phyloP scores from a whole-genome alignment of 73 alveolate species.

The Paramecium tetraurelia region DNA sequence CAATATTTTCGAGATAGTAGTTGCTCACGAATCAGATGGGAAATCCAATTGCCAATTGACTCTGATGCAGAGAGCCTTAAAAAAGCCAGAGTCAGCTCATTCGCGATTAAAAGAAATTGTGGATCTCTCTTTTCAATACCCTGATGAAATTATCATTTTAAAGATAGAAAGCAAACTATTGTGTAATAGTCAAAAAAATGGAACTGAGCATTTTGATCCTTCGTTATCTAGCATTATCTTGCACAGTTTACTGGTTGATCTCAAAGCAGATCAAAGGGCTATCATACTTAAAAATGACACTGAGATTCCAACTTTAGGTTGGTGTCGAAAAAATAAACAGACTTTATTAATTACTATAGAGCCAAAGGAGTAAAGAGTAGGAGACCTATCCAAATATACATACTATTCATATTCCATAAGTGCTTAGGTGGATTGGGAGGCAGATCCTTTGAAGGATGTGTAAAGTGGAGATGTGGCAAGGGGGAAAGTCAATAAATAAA shows the following conservation, averaged over 20 bases:
- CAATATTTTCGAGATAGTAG: neutral
- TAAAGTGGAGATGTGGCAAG: neutral
- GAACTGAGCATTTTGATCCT: neutral
- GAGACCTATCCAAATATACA: neutral
- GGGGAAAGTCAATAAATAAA: neutral
- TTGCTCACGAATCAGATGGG: slow-evolving; percentile 36
- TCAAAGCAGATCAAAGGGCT: neutral
- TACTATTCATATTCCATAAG: neutral
- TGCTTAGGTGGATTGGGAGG: slow-evolving; percentile 33
- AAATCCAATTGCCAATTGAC: neutral
- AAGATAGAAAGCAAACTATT: slow-evolving; percentile 1
- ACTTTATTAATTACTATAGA: neutral
- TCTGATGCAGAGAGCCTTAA: neutral
- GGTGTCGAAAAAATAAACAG: neutral
- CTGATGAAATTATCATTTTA: slow-evolving; percentile 16
- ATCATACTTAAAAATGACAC: neutral
- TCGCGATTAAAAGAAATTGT: neutral
- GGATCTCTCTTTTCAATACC: neutral
- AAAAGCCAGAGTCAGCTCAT: neutral
- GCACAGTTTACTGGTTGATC: neutral
- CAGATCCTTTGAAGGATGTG: neutral
- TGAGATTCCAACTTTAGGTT: neutral
- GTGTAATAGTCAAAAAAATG: neutral
- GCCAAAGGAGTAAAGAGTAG: neutral
- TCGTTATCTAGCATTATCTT: neutral